Evolutionary conservation across 495 filamentous ascomycete genomes (phyloP).

Genomic region (Penicillium diatomitis): DNA sequence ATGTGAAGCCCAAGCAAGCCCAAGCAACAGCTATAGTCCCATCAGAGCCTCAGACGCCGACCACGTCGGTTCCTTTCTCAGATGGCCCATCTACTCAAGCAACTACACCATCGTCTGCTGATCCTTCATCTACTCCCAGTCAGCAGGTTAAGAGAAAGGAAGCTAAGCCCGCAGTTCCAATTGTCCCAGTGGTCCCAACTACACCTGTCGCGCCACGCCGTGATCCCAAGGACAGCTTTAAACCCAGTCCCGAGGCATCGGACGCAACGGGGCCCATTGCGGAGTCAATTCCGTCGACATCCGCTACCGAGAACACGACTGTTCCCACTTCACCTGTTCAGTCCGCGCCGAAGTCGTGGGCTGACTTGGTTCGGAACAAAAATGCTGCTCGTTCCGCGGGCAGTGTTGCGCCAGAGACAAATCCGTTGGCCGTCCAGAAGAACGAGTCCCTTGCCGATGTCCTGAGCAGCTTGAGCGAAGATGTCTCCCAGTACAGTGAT

Average conservation of each 20-base stretch:
- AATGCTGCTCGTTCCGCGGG: slow-evolving; percentile 18
- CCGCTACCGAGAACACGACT: slow-evolving; percentile 17
- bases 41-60: slow-evolving; percentile 56
- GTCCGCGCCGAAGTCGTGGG: slow-evolving; percentile 62
- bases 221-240: slow-evolving; percentile 32
- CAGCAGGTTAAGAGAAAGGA: slow-evolving; percentile 34
- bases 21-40: slow-evolving; percentile 26
- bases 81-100: slow-evolving; percentile 60
- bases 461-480: slow-evolving; percentile 53
- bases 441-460: slow-evolving; percentile 62
- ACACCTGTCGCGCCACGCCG: slow-evolving; percentile 32
- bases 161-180: slow-evolving; percentile 41
- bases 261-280: slow-evolving; percentile 17
- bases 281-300: slow-evolving; percentile 11
- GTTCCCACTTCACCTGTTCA: slow-evolving; percentile 34
- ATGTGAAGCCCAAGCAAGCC: slow-evolving; percentile 9
- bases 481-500: slow-evolving; percentile 44
- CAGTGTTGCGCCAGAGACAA: slow-evolving; percentile 27
- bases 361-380: slow-evolving; percentile 58
- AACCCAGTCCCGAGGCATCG: slow-evolving; percentile 28
- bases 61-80: slow-evolving; percentile 56
- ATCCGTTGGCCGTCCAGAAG: slow-evolving; percentile 42
- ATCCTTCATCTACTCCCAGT: slow-evolving; percentile 36
- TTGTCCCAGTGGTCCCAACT: slow-evolving; percentile 59
- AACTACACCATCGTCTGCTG: slow-evolving; percentile 43